Percentiles rank a stretch among this genome's conserved stretches.
phyloP scores from a whole-genome alignment of 2,329 filamentous ascomycete genomes.

The Emergomyces africanus region DNA sequence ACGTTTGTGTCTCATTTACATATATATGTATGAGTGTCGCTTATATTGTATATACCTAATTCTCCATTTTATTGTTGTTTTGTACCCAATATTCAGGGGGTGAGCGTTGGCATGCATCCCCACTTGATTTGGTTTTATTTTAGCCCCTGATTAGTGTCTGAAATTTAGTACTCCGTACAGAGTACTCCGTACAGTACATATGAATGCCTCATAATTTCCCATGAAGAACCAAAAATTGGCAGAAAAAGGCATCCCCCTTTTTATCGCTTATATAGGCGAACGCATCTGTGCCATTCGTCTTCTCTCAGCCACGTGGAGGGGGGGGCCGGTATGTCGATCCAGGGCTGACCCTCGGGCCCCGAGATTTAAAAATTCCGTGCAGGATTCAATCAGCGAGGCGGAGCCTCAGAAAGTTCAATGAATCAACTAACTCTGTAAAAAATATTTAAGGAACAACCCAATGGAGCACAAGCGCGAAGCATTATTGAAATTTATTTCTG shows the following conservation, averaged over 20 bases:
- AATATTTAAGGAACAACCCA: background rate
- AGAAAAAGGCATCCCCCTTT: too few species aligned
- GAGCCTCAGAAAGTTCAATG: background rate
- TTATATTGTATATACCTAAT: slow-evolving; percentile 2
- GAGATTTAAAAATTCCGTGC: background rate
- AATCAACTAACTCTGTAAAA: too few species aligned
- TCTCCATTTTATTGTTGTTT: slow-evolving; percentile 2
- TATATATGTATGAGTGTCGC: slow-evolving; percentile 6
- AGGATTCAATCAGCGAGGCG: background rate
- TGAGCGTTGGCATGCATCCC: background rate
- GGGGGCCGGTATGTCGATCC: background rate
- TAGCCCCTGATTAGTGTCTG: background rate
- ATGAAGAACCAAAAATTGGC: background rate
- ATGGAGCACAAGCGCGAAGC: background rate
- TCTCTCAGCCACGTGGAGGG: background rate
- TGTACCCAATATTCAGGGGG: background rate
- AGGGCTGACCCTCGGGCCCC: background rate
- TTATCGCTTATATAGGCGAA: too few species aligned
- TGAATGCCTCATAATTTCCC: background rate
- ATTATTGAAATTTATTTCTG: background rate
- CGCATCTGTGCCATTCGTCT: background rate
- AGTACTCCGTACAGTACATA: too few species aligned
- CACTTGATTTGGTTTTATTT: slow-evolving; percentile 6
- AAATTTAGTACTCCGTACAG: too few species aligned
- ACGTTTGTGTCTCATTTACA: slow-evolving; percentile 3